Percentiles rank a stretch among this genome's conserved stretches.
Conservation (phyloP, 148 eudicot genomes). For the Rhododendron ovatum region DNA sequence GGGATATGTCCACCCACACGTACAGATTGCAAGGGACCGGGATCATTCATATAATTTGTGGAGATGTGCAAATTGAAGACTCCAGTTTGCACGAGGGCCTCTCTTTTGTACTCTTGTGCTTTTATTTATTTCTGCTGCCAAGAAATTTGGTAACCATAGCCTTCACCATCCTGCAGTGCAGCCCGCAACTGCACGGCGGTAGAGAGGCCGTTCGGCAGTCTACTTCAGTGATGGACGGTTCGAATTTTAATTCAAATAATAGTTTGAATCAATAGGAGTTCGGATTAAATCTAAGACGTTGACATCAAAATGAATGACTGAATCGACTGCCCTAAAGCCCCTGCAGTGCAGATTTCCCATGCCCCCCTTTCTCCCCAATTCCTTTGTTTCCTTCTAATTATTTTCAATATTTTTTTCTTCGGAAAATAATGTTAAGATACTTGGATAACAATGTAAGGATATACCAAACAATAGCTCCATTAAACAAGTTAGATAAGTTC, state of each 20-base stretch:
- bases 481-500: neutral
- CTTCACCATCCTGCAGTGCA: neutral
- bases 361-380: neutral
- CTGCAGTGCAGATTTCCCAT: no score
- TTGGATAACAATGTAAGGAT: neutral
- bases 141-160: neutral
- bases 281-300: no score
- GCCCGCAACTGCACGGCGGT: no score
- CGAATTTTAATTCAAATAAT: no score
- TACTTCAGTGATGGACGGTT: no score
- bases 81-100: constrained; percentile 17
- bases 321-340: no score
- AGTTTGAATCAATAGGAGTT: no score
- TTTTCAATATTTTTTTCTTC: neutral
- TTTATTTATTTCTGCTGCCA: neutral
- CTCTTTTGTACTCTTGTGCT: constrained; percentile 14
- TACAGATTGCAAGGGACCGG: constrained; percentile 5
- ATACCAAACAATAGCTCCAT: neutral
- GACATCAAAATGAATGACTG: no score
- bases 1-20: constrained; percentile 24
- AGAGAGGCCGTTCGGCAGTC: no score
- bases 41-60: neutral
- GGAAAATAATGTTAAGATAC: no score
- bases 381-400: neutral
- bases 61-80: neutral